Base-by-base conservation (phyloP, 495 filamentous ascomycete species). In the Monascus purpureus region DNA sequence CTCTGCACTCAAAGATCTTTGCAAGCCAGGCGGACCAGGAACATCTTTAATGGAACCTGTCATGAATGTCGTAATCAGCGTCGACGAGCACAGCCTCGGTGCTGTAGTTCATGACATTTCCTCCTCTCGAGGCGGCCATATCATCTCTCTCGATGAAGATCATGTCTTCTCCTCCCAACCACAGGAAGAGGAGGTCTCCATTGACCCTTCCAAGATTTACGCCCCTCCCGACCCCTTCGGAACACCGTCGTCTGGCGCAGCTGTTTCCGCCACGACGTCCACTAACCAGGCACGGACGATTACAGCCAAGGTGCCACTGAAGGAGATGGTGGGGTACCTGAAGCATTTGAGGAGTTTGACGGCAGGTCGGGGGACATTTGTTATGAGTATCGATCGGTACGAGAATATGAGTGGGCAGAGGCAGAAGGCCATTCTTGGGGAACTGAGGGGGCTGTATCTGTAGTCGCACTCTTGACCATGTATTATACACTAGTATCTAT, bases 291-390 rank as follows among this genome's bases (percentile, higher is more conserved):
- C 67, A 29, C 57, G 75, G 30, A 77, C 65, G 4, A 81, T 99
- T 36, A 70, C 72, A 4, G 92, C 85, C 2, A 72, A 79, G 38
- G 86, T 95, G 17, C 92, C 92, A 25, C 57, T 96, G 34, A 87
- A 85, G 52, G 88, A 96, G 54, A 95, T 96, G 87, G 80, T 95
- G 31, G 85, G 88, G 19, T 99, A 99, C 57, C 56, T 96, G 45
- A 85, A 80, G 53, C 82, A 92, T 52, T 58, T 99, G 47, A 61
- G 92, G 25, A 84, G 80, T 51, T 56, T 93, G 59, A 99, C 87
- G 11, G 77, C 75, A 7, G 92, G 92, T 0, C 67, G 90, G 17
- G 92, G 93, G 16, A 82, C 83, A 4, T 83, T 99, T 53, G 80
- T 90, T 17, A 87, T 99, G 84, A 75, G 67, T 30, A 74, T 92